These are phyloP conservation scores for Globisporangium nagaii DNA, from an alignment of 352 stramenopile species.

Conservation along the genomic window DNA sequence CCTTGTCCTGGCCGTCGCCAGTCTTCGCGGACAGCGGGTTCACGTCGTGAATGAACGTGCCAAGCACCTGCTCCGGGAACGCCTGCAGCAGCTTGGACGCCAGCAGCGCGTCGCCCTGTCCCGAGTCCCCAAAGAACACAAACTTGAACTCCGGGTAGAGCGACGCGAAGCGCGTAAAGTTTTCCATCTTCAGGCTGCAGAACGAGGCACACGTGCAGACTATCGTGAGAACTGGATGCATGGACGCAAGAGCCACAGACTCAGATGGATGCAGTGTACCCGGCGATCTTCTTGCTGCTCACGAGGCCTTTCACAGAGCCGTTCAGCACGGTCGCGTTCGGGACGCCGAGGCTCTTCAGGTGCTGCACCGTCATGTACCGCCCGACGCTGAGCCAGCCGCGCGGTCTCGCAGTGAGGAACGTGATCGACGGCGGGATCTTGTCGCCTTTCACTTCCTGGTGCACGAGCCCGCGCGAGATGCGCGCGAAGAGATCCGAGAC, in stretches of 20 bases:
- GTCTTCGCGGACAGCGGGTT: slow-evolving; percentile 46
- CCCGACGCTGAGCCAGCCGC: slow-evolving; percentile 75
- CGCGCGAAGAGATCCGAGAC: slow-evolving; percentile 64
- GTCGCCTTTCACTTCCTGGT: slow-evolving; percentile 26
- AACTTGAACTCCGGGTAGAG: slow-evolving; percentile 85
- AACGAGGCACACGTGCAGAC: background rate
- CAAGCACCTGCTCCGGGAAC: slow-evolving; percentile 59
- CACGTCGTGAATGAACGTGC: slow-evolving; percentile 78
- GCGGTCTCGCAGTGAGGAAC: slow-evolving; percentile 74
- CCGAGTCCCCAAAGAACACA: slow-evolving; percentile 82
- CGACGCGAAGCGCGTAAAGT: slow-evolving; percentile 71
- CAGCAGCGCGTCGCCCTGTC: slow-evolving; percentile 70
- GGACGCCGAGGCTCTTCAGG: slow-evolving; percentile 64
- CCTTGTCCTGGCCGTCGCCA: slow-evolving; percentile 60
- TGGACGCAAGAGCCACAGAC: too few species aligned
- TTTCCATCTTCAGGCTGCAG: slow-evolving; percentile 67
- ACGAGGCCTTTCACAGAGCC: slow-evolving; percentile 76
- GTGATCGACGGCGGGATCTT: slow-evolving; percentile 53
- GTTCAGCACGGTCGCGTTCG: slow-evolving; percentile 74
- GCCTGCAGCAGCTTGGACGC: slow-evolving; percentile 52
- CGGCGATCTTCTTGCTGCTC: slow-evolving; percentile 77
- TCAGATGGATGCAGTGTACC: too few species aligned
- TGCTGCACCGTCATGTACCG: slow-evolving; percentile 77
- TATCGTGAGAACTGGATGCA: background rate
- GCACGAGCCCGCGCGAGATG: slow-evolving; percentile 48